phyloP scores from a whole-genome alignment of 768 basidiomycete species.

The Calocybe indica region DNA sequence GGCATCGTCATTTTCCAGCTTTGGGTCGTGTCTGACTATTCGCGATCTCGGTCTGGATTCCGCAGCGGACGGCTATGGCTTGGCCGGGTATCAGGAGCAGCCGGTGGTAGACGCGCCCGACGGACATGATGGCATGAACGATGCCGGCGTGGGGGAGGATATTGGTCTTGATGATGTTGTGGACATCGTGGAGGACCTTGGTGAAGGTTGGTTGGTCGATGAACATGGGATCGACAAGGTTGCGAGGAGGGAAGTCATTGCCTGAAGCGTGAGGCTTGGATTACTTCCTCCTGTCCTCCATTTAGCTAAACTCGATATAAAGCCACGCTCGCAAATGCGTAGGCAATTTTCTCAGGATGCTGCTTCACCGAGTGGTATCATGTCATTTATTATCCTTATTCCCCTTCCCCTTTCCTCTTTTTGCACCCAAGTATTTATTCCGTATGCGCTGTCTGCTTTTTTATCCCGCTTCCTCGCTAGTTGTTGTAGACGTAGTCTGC shows the following conservation, averaged over 20 bases:
- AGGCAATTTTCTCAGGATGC: too few species aligned
- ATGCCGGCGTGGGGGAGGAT: slow-evolving; percentile 6
- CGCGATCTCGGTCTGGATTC: not conserved
- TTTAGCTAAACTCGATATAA: not conserved
- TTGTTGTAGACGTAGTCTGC: too few species aligned
- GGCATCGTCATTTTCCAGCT: too few species aligned
- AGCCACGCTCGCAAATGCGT: too few species aligned
- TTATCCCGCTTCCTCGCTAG: too few species aligned
- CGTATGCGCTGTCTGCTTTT: too few species aligned
- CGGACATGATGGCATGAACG: slow-evolving; percentile 4
- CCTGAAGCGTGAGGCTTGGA: too few species aligned
- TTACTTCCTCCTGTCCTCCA: not conserved
- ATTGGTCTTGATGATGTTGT: slow-evolving; percentile 1
- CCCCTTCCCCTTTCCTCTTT: too few species aligned
- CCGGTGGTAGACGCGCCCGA: slow-evolving; percentile 2
- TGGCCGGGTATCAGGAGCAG: slow-evolving; percentile 7
- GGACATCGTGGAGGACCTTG: slow-evolving; percentile 4
- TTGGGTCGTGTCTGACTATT: too few species aligned
- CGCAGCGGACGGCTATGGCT: slow-evolving; percentile 7
- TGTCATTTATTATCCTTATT: too few species aligned
- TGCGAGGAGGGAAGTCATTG: slow-evolving; percentile 3
- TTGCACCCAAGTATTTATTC: too few species aligned
- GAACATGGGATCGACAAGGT: slow-evolving; percentile 14
- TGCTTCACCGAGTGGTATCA: too few species aligned
- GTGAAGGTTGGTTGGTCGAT: slow-evolving; percentile 20